Base-by-base conservation (phyloP, 305 asterid species). In the Fraxinus greggii region DNA sequence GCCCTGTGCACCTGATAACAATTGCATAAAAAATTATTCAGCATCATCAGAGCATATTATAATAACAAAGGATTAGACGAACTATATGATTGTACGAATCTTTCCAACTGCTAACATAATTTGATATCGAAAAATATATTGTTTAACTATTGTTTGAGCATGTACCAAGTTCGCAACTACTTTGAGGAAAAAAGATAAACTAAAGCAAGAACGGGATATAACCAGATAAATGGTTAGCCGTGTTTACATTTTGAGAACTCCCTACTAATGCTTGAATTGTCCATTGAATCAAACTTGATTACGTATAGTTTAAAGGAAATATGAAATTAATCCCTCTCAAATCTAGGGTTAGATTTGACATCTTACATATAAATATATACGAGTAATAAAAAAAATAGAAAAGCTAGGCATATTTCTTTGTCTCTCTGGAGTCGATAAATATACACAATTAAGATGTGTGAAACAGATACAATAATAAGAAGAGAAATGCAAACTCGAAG, bases 1-100 rank as follows among this genome's bases (percentile, higher is more conserved):
- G 97, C 98, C 72, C 99, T 92, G 83, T 95, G 99, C 36, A 95
- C 99, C 99, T 93, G 85, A 75, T 59, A 88, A 73, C 21, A 79
- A 83, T 76, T 83, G 81, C 75, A n/a, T 28, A 75, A 84, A 51
- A 29, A 73, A 79, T 63, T 84, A 84, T 24, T 91, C 87, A 90
- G 89, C 85, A 83, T 17, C 59, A 51, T 12, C 8, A 15, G 24
- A 38, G 72, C 24, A 78, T 23, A 32, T 33, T 67, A 63, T 33
- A 7, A 42, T n/a, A 65, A 76, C 56, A 45, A 45, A 9, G 15
- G 56, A 75, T 7, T 9, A 48, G 21, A 59, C 13, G 24, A 78
- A 77, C n/a, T 10, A 40, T 79, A 28, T 81, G 61, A 36, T 36
- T 70, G 15, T 5, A 35, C 10, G 40, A 59, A 35, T 32, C 48